Percentiles rank a stretch among this genome's conserved stretches.
These are phyloP conservation scores for Lipomyces kockii DNA, from an alignment of 805 yeast species.

Conservation along the genomic window DNA sequence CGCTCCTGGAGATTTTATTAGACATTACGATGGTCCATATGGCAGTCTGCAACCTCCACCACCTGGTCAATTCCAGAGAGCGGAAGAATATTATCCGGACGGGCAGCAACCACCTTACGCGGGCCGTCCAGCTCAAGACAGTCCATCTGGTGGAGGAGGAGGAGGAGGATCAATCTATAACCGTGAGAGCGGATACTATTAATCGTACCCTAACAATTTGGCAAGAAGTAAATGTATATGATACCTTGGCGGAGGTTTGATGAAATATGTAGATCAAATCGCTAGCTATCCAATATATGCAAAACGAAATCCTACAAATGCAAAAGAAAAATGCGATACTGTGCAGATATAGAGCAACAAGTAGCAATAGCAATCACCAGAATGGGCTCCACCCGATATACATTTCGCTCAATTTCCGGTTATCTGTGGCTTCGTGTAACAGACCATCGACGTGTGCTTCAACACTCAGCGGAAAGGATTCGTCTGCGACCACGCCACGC, in stretches of 20 bases:
- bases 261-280: neutral
- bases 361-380: slow-evolving; percentile 36
- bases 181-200: slow-evolving; percentile 3
- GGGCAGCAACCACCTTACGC: slow-evolving; percentile 2
- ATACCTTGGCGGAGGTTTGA: no score
- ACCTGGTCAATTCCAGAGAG: neutral
- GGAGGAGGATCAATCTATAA: slow-evolving; percentile 2
- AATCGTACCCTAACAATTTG: neutral
- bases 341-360: no score
- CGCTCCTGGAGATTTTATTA: neutral
- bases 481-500: slow-evolving; percentile 21
- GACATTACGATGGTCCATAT: neutral
- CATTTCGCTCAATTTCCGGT: slow-evolving; percentile 77
- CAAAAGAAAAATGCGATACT: neutral
- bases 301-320: neutral
- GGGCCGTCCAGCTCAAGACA: neutral
- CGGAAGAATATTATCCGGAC: neutral
- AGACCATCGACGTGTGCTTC: slow-evolving; percentile 91
- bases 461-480: slow-evolving; percentile 81
- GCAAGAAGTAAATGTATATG: neutral
- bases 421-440: slow-evolving; percentile 78
- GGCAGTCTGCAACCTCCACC: neutral
- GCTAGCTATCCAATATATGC: neutral
- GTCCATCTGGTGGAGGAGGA: neutral
- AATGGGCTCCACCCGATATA: slow-evolving; percentile 92